phyloP scores from a whole-genome alignment of 495 filamentous ascomycete genomes.

The Lichina pygmaea region DNA sequence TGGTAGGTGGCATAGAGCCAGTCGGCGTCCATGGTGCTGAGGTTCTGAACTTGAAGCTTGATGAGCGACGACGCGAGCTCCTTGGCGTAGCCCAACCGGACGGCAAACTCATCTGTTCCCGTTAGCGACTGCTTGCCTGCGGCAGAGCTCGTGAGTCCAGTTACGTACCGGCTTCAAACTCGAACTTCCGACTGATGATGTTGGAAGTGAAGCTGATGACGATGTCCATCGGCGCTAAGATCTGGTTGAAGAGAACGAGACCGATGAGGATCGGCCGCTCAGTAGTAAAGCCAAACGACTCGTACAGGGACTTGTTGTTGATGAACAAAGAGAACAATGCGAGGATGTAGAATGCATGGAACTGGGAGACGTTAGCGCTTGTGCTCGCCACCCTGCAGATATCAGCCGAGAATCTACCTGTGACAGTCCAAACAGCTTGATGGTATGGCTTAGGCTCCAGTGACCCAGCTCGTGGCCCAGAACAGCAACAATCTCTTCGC shows the following conservation, averaged over 20 bases:
- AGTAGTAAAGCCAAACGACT: conserved; percentile 68
- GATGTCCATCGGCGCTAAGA: conserved; percentile 71
- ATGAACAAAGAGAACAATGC: conserved; percentile 89
- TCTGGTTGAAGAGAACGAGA: conserved; percentile 88
- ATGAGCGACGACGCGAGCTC: conserved; percentile 70
- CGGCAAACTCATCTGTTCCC: conserved; percentile 45
- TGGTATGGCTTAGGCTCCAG: conserved; percentile 88
- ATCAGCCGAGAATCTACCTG: conserved; percentile 28
- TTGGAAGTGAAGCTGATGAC: conserved; percentile 89
- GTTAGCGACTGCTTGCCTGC: not conserved
- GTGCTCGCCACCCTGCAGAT: conserved; percentile 9
- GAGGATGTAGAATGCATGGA: conserved; percentile 90
- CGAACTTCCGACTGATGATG: conserved; percentile 72
- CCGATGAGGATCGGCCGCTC: conserved; percentile 83
- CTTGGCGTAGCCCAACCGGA: conserved; percentile 55
- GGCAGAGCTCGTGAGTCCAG: not conserved
- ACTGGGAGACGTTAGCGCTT: conserved; percentile 14
- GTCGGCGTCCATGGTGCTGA: conserved; percentile 96
- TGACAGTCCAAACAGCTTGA: conserved; percentile 66
- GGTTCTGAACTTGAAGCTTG: conserved; percentile 93
- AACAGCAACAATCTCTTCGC: conserved; percentile 80
- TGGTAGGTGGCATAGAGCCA: conserved; percentile 95
- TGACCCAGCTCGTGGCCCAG: conserved; percentile 89
- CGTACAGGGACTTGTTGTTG: conserved; percentile 75
- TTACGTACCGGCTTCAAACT: conserved; percentile 70